Evolutionary conservation across 1,284 basidiomycete species (phyloP).

Genomic region (Wolfiporia cocos): DNA sequence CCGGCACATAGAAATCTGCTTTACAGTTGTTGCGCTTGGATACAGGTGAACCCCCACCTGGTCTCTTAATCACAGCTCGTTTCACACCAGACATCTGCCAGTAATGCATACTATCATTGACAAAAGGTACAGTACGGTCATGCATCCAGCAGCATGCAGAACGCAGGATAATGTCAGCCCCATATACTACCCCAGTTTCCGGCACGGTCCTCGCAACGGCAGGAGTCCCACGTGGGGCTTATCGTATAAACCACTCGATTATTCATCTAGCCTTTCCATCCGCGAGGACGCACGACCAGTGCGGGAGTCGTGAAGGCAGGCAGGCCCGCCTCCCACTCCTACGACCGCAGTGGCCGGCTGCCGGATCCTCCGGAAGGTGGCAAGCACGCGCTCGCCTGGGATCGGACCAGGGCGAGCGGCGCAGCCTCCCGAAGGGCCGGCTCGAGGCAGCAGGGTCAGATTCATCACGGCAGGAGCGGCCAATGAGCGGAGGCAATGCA

Average conservation of each 20-base stretch:
- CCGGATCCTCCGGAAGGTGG: conserved; percentile 10
- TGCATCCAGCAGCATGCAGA: no score
- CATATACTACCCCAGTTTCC: conserved; percentile 68
- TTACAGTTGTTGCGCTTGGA: no score
- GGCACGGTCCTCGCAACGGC: conserved; percentile 62
- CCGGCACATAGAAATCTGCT: no score
- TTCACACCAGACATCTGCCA: no score
- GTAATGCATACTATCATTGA: no score
- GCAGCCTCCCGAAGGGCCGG: conserved; percentile 7
- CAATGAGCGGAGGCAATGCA: no score
- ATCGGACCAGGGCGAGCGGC: conserved; percentile 1
- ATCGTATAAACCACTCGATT: conserved; percentile 27
- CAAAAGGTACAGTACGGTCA: no score
- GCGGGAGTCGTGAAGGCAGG: conserved; percentile 17
- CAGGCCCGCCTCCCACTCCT: conserved; percentile 13
- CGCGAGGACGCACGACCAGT: conserved; percentile 7
- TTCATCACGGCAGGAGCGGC: no score
- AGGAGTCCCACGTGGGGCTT: conserved; percentile 69
- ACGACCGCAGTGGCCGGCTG: conserved; percentile 12
- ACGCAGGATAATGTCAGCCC: conserved; percentile 43
- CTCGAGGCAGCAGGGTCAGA: conserved; percentile 6
- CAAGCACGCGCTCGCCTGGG: neutral
- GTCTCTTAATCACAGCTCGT: no score
- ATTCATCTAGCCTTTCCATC: conserved; percentile 14
- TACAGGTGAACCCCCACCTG: no score